Conservation (phyloP, 805 yeast genomes). For the Candida pseudofarinosa region DNA sequence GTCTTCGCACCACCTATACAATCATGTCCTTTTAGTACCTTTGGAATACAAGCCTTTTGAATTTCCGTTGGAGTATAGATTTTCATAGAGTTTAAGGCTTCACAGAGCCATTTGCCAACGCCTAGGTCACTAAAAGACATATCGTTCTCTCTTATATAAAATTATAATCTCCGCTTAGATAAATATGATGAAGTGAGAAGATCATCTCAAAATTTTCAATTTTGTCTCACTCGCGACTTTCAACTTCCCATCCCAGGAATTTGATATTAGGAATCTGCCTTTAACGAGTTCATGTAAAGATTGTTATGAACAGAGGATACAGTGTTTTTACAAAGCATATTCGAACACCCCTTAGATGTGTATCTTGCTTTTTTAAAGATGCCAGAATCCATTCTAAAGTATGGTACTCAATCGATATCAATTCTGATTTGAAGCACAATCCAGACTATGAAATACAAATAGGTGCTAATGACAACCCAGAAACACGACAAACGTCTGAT, state of each 20-base stretch:
- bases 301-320: too few relatives aligned
- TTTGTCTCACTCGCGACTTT: not conserved
- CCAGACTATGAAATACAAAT: not conserved
- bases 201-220: not conserved
- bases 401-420: not conserved
- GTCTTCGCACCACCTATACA: constrained; percentile 99
- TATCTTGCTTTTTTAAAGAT: not conserved
- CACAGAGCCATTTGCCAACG: constrained; percentile 80
- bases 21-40: constrained; percentile 75
- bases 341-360: too few relatives aligned
- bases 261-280: too few relatives aligned
- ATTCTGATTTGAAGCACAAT: not conserved
- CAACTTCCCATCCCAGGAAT: not conserved
- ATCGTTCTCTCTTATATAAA: not conserved
- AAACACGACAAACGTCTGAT: not conserved
- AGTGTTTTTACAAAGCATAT: too few relatives aligned
- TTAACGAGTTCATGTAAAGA: too few relatives aligned
- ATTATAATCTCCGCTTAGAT: not conserved
- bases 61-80: constrained; percentile 81
- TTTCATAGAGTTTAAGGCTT: constrained; percentile 75
- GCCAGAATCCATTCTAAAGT: not conserved
- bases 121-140: constrained; percentile 63
- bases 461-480: not conserved
- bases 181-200: not conserved
- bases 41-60: constrained; percentile 86